Evolutionary conservation across 495 filamentous ascomycete genomes (phyloP), one percentile per base, ranked within the genome.

Genomic region (Cryomyces antarcticus): DNA sequence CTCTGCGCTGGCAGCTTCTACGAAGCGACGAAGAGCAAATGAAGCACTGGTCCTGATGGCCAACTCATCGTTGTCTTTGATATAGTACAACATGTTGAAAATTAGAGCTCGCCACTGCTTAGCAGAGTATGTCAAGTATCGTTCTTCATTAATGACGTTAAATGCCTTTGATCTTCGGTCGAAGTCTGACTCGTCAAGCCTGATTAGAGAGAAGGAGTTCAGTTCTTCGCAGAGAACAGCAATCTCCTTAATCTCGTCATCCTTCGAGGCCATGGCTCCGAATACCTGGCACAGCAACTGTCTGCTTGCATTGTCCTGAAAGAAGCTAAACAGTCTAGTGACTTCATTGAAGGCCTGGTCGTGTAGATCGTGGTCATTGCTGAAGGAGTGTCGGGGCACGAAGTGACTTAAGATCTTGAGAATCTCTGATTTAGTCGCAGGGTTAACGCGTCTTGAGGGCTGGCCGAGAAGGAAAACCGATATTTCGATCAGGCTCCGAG

Each of bases 81-180:
- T 77, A 52, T 78, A 88, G 61, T 74, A 95, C 2, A 94, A 66
- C 69, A 93, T 76, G 53, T 96, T 96, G 60, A 78, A 79, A 2
- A 96, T 56, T 30, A 96, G 63, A n/a, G 92, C 87, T 45, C 72
- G 69, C 92, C 89, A 99, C 52, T 93, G 80, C 46, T 71, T 73
- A n/a, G 75, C 56, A 4, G 68, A 78, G 31, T 87, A 72, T 0
- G 58, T 62, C 1, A 46, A 49, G 31, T 65, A 61, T 40, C 62
- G 52, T 4, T 64, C 57, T 28, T 75, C 71, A 37, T 76, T 82
- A 51, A 96, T 75, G 4, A 61, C 55, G 42, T 69, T 77, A 60
- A 92, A 95, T 24, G 82, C 92, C 37, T 68, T 57, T 11, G 88
- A 63, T 24, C 89, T 74, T 38, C 75, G 71, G 39, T 87, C 78